Evolutionary conservation across 768 basidiomycete genomes (phyloP), one percentile per base, ranked within the genome.

Genomic region (Pisolithus orientalis): DNA sequence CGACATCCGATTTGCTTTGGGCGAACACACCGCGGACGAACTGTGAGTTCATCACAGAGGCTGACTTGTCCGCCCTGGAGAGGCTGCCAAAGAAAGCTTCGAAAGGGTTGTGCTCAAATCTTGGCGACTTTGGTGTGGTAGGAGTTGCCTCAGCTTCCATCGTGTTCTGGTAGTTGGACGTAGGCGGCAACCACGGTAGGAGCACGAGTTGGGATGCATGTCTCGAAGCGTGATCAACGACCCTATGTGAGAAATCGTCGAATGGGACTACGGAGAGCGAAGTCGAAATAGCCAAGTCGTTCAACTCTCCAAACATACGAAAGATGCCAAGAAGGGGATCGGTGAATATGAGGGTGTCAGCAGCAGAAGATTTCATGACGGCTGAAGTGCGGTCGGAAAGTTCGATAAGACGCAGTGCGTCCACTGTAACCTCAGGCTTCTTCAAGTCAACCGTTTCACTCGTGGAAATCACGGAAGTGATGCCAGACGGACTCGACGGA

Each of bases 351-450:
- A 93, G 71, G 1, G 82, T 75, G 43, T 91, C 85, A 0, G 82
- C 78, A 2, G 67, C 76, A 47, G 90, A 80, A 59, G 78, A 78
- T 53, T 76, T 78, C 78, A 87, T 83, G 59, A 85, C 78, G 1
- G 80, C 80, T 8, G 78, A 80, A 1, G 80, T 79, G 29, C 85
- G 79, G 51, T 85, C 83, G 0, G 83, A 81, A 24, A 86, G 73
- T 66, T 96, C 94, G 56, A 97, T 86, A 14, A 98, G 77, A 6
- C 94, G 85, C 6, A 97, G 75, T 0, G 92, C 93, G 47, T 88
- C 83, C 5, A 87, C 64, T n/a, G 66, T 67, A 24, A 87, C 65
- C n/a, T 61, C 59, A 6, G 63, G 60, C 16, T 52, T 38, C 28
- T 55, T 64, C 2, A 48, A 8, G 16, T 62, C 53, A 6, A 42